Percentiles rank a stretch among this genome's conserved stretches.
Evolutionary conservation across 2,329 filamentous ascomycete species (phyloP).

Genomic region (Alternaria brassicicola): DNA sequence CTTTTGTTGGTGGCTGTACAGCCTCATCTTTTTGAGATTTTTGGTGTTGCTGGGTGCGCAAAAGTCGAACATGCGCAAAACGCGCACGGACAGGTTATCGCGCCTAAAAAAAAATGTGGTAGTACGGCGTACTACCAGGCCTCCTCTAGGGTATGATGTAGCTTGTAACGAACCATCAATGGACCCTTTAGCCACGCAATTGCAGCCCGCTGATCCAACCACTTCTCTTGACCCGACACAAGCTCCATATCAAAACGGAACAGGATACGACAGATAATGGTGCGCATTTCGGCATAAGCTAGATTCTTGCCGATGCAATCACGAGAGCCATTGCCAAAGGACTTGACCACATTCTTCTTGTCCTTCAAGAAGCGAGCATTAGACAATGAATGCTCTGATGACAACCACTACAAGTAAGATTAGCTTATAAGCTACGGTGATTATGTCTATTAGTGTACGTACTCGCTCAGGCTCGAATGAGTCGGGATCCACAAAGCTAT

Average conservation of each 20-base stretch:
- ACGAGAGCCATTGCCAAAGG: not conserved
- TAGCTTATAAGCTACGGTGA: not conserved
- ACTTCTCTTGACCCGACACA: not conserved
- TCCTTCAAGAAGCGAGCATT: not conserved
- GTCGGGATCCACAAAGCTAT: not conserved
- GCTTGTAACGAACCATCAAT: not conserved
- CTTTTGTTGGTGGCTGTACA: too few species aligned
- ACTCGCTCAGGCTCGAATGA: not conserved
- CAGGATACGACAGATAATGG: not conserved
- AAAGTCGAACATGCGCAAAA: too few species aligned
- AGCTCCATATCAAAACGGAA: not conserved
- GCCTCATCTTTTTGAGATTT: too few species aligned
- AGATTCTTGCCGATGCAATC: slow-evolving; percentile 2
- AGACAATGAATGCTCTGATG: not conserved
- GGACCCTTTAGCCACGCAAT: not conserved
- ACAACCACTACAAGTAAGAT: not conserved
- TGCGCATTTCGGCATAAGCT: not conserved
- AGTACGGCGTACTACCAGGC: too few species aligned
- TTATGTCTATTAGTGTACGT: not conserved
- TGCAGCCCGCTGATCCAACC: not conserved
- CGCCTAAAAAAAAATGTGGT: too few species aligned
- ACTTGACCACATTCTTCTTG: not conserved
- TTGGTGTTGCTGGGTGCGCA: too few species aligned
- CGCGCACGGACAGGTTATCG: too few species aligned
- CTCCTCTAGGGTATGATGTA: too few species aligned